Conservation (phyloP, 371 early-diverging fungal genomes). For the Lichtheimia corymbifera region DNA sequence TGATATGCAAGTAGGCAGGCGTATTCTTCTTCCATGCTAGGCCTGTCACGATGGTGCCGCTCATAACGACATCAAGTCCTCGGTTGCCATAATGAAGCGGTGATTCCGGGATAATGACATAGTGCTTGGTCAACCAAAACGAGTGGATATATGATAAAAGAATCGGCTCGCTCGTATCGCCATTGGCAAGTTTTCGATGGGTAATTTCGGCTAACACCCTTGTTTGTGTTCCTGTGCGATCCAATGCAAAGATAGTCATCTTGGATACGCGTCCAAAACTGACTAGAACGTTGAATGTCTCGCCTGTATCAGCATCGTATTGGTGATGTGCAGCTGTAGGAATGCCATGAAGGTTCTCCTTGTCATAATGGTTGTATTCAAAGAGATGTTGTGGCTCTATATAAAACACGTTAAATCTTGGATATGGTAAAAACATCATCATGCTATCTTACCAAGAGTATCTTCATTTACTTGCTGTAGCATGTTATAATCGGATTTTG, state of each 20-base stretch:
- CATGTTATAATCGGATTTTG: conserved; percentile 60
- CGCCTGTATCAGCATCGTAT: conserved; percentile 51
- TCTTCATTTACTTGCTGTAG: conserved; percentile 62
- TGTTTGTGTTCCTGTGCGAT: conserved; percentile 2
- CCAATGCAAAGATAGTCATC: conserved; percentile 10
- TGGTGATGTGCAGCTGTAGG: conserved; percentile 61
- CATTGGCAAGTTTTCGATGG: conserved; percentile 20
- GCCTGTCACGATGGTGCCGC: conserved; percentile 38
- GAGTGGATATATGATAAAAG: conserved; percentile 38
- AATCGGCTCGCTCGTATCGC: conserved; percentile 14
- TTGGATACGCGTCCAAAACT: conserved; percentile 1
- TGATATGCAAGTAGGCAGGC: conserved; percentile 50
- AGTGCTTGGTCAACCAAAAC: conserved; percentile 51
- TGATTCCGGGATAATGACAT: conserved; percentile 55
- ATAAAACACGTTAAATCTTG: neutral
- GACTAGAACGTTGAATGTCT: conserved; percentile 45
- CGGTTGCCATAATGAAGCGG: conserved; percentile 42
- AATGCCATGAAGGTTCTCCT: conserved; percentile 33
- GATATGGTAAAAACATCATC: neutral
- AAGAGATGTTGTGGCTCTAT: conserved; percentile 54
- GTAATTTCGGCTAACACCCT: conserved; percentile 44
- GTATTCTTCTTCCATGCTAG: conserved; percentile 37
- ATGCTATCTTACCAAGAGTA: conserved; percentile 46
- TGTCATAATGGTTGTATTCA: conserved; percentile 48
- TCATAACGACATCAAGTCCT: conserved; percentile 45